Evolutionary conservation across 1,284 basidiomycete genomes (phyloP).

Genomic region (Puccinia polysora): DNA sequence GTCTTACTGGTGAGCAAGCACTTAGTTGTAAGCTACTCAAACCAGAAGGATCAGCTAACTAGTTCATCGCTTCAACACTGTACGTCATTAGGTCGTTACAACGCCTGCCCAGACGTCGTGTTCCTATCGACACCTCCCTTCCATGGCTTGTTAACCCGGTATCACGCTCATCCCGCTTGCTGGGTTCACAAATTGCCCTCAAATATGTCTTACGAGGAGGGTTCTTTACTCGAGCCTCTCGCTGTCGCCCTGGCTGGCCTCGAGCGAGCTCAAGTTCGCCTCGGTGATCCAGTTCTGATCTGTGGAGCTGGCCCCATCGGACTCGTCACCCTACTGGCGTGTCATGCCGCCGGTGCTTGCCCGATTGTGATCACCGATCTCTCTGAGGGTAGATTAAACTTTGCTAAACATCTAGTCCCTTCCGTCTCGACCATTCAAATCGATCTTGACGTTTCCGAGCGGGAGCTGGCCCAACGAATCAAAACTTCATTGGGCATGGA

Average conservation of each 20-base stretch:
- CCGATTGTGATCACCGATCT: constrained; percentile 60
- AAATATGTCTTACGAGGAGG: constrained; percentile 57
- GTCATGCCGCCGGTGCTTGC: constrained; percentile 57
- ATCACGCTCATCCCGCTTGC: constrained; percentile 58
- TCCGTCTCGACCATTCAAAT: constrained; percentile 55
- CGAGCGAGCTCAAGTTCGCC: constrained; percentile 56
- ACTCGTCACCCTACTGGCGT: constrained; percentile 57
- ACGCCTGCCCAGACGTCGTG: constrained; percentile 34
- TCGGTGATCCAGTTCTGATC: constrained; percentile 57
- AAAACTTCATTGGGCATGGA: constrained; percentile 52
- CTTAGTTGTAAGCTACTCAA: too few species aligned
- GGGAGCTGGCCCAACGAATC: constrained; percentile 52
- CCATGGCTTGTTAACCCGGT: constrained; percentile 52
- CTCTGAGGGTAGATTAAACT: constrained; percentile 56
- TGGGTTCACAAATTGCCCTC: constrained; percentile 60
- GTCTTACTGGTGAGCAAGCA: constrained; percentile 27
- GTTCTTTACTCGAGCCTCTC: constrained; percentile 58
- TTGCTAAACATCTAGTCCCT: constrained; percentile 58
- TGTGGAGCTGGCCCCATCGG: constrained; percentile 59
- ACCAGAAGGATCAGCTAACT: background rate
- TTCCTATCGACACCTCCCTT: constrained; percentile 53
- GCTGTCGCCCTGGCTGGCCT: constrained; percentile 58
- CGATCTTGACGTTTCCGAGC: constrained; percentile 48
- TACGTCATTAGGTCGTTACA: constrained; percentile 26
- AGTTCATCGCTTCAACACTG: background rate